Evolutionary conservation across 1,139 yeast genomes (phyloP).

Genomic region (Pichia cactophila): DNA sequence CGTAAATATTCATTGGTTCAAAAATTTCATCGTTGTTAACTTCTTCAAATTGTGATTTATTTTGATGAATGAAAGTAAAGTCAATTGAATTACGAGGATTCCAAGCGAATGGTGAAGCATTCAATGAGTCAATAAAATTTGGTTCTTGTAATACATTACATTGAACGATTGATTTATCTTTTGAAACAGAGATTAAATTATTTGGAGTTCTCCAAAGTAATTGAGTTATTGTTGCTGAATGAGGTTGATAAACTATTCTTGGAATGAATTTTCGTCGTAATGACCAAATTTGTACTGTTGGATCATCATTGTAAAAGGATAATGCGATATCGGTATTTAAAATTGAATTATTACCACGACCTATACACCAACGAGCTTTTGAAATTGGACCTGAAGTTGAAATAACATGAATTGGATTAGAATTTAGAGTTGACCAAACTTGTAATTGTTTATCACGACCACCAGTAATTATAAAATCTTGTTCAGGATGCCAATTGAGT

Average conservation of each 20-base stretch:
- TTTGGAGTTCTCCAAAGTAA: constrained; percentile 42
- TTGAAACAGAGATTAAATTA: constrained; percentile 45
- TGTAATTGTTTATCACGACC: constrained; percentile 85
- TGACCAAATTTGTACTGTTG: constrained; percentile 66
- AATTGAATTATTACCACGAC: constrained; percentile 32
- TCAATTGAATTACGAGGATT: constrained; percentile 36
- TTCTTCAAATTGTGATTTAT: constrained; percentile 36
- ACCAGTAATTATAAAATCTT: constrained; percentile 80
- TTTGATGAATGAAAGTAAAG: constrained; percentile 48
- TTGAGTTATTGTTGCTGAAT: constrained; percentile 44
- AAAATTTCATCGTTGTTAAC: background rate
- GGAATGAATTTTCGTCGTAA: constrained; percentile 73
- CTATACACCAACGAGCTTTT: constrained; percentile 61
- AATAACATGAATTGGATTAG: constrained; percentile 59
- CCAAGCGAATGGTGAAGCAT: constrained; percentile 52
- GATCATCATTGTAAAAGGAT: constrained; percentile 70
- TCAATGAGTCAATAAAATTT: constrained; percentile 46
- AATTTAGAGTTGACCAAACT: constrained; percentile 40
- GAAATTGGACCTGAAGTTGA: constrained; percentile 71
- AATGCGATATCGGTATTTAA: constrained; percentile 64
- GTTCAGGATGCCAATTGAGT: constrained; percentile 80
- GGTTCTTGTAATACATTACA: constrained; percentile 49
- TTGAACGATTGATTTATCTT: constrained; percentile 45
- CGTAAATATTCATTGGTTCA: constrained; percentile 9
- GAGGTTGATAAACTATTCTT: constrained; percentile 50